Base-by-base conservation (phyloP, 192 early-diverging fungal genomes). In the Piromyces sp. region DNA sequence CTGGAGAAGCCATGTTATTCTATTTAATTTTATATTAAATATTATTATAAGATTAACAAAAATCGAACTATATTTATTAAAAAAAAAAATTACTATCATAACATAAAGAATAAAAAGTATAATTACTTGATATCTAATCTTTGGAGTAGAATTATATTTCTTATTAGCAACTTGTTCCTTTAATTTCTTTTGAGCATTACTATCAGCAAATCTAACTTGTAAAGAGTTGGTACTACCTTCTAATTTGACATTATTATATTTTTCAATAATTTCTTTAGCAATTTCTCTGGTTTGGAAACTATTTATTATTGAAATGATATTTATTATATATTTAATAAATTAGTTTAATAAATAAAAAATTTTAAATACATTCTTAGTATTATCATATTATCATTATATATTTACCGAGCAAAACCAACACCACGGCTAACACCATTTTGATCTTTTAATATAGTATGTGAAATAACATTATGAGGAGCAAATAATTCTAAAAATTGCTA, bases 131-230 rank as follows among this genome's bases (percentile, higher is more conserved):
- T 68, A 68, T 68, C 51, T 68, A 68, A 68, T 68, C 26, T 68
- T 68, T 68, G 51, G 51, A 68, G 51, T 68, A 68, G 51, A 11
- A 11, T 68, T 68, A 7, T 68, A 68, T n/a, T 68, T 68, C 51
- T 68, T 68, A n/a, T n/a, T 68, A n/a, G 51, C 51, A 68, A 68
- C 51, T 68, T 68, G 51, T 68, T 31, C 89, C 83, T 95, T 95
- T 29, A 95, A 84, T 68, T 90, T 88, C 86, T 95, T 95, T 81
- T 95, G 94, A 28, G 92, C 93, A 30, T 89, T 84, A 6, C 93
- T 93, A 81, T 95, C 94, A 13, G 94, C 94, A 80, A 95, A 94
- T 2, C 94, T 90, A 28, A 94, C 92, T 82, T 93, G 91, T 40
- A 95, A 81, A 30, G 93, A 90, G 17, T 88, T 92, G 26, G 87